Evolutionary conservation across 352 stramenopile genomes (phyloP).

Genomic region (Globisporangium alternatum): DNA sequence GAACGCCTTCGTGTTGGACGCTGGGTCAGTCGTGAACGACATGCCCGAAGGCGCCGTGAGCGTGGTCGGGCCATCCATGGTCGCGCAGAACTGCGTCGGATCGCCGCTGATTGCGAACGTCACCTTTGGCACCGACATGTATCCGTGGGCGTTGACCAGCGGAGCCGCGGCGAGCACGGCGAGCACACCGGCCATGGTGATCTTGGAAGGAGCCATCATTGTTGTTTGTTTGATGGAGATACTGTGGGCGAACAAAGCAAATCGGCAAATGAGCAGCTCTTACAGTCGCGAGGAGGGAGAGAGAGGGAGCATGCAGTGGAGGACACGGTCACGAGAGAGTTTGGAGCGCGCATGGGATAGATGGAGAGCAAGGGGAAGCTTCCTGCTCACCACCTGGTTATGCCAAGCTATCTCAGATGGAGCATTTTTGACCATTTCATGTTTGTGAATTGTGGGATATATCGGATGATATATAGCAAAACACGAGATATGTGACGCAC

Average conservation of each 20-base stretch:
- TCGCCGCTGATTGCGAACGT: slow-evolving; percentile 14
- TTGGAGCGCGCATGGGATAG: background rate
- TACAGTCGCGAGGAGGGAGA: background rate
- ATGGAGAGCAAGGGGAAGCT: slow-evolving; percentile 7
- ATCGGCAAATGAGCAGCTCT: slow-evolving; percentile 15
- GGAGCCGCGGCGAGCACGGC: slow-evolving; percentile 3
- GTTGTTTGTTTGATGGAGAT: background rate
- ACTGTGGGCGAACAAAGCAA: slow-evolving; percentile 1
- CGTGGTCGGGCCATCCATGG: slow-evolving; percentile 10
- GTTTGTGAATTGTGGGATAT: background rate
- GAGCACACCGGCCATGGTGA: slow-evolving; percentile 2
- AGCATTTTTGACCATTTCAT: background rate
- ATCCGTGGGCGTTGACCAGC: slow-evolving; percentile 4
- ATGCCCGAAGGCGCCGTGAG: slow-evolving; percentile 13
- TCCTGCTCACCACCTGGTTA: slow-evolving; percentile 3
- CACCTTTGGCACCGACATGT: slow-evolving; percentile 9
- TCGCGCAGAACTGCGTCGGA: slow-evolving; percentile 15
- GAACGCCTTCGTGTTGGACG: slow-evolving; percentile 25
- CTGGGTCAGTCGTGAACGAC: slow-evolving; percentile 17
- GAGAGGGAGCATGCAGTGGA: background rate
- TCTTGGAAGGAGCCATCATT: slow-evolving; percentile 11
- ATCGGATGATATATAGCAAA: background rate
- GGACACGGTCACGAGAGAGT: background rate
- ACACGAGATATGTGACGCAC: no score
- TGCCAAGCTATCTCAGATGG: background rate